Conservation (phyloP, 495 filamentous ascomycete species). For the Hyaloscypha finlandica region DNA sequence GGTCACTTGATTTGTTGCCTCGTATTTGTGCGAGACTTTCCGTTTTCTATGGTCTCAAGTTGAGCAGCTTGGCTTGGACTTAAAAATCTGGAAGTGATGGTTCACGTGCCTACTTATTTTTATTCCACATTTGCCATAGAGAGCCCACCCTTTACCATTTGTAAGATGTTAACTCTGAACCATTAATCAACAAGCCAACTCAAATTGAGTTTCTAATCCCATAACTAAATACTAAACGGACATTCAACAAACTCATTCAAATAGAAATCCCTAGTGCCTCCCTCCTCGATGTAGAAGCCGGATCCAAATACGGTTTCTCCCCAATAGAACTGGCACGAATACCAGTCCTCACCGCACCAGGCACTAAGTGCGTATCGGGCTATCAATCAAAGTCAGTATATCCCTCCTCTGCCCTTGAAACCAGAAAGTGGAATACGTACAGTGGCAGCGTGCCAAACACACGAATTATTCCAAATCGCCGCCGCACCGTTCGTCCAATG, state of each 20-base stretch:
- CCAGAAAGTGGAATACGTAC: neutral
- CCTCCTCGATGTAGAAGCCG: slow-evolving; percentile 44
- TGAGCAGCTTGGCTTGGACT: no score
- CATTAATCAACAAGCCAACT: neutral
- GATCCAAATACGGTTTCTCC: slow-evolving; percentile 50
- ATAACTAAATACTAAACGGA: neutral
- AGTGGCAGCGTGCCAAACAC: slow-evolving; percentile 45
- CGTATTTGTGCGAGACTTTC: no score
- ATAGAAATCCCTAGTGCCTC: slow-evolving; percentile 42
- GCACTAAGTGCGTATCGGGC: slow-evolving; percentile 46
- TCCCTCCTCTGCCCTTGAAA: neutral
- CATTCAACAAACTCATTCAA: neutral
- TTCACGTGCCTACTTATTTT: no score
- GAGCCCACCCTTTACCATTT: no score
- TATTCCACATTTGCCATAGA: no score
- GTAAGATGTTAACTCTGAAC: no score
- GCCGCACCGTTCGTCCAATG: slow-evolving; percentile 46
- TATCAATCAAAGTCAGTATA: slow-evolving; percentile 13
- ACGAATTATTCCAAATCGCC: slow-evolving; percentile 42
- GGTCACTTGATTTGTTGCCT: no score
- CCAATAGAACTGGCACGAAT: slow-evolving; percentile 46
- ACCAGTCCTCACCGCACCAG: slow-evolving; percentile 38
- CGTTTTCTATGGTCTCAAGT: no score
- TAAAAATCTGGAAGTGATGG: no score
- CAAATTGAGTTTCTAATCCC: neutral